These are phyloP conservation scores for Hyaloscypha hepaticicola DNA, from an alignment of 495 filamentous ascomycete species.

Conservation along the genomic window DNA sequence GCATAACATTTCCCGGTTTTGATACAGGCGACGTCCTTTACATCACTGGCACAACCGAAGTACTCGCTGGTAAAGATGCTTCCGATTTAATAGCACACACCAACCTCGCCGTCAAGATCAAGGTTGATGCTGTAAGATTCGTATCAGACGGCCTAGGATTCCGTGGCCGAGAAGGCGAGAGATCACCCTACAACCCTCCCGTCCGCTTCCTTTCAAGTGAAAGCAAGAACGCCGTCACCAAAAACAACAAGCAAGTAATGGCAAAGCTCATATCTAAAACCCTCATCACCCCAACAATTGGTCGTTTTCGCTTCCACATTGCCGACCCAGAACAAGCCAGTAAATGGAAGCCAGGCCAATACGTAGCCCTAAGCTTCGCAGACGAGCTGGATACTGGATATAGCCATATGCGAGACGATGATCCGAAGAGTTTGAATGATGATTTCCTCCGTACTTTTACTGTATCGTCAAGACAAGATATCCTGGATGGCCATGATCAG, in stretches of 20 bases:
- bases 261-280: conserved; percentile 26
- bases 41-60: conserved; percentile 62
- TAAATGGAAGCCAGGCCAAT: conserved; percentile 68
- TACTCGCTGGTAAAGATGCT: conserved; percentile 61
- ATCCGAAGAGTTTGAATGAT: conserved; percentile 75
- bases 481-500: conserved; percentile 41
- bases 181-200: conserved; percentile 70
- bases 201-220: conserved; percentile 56
- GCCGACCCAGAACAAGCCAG: conserved; percentile 38
- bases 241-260: conserved; percentile 16
- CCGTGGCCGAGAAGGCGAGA: conserved; percentile 54
- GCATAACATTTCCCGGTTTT: conserved; percentile 70
- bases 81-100: conserved; percentile 60
- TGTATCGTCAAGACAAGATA: conserved; percentile 56
- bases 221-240: conserved; percentile 4
- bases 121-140: conserved; percentile 56
- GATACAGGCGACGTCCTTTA: conserved; percentile 69
- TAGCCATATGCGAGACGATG: conserved; percentile 76
- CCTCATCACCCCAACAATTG: conserved; percentile 61
- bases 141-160: conserved; percentile 65
- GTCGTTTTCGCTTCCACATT: conserved; percentile 61
- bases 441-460: conserved; percentile 83
- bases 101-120: conserved; percentile 69
- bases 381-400: conserved; percentile 68
- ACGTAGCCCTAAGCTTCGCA: conserved; percentile 70